phyloP scores from a whole-genome alignment of 805 yeast genomes.

The Metschnikowia cerradonensis region DNA sequence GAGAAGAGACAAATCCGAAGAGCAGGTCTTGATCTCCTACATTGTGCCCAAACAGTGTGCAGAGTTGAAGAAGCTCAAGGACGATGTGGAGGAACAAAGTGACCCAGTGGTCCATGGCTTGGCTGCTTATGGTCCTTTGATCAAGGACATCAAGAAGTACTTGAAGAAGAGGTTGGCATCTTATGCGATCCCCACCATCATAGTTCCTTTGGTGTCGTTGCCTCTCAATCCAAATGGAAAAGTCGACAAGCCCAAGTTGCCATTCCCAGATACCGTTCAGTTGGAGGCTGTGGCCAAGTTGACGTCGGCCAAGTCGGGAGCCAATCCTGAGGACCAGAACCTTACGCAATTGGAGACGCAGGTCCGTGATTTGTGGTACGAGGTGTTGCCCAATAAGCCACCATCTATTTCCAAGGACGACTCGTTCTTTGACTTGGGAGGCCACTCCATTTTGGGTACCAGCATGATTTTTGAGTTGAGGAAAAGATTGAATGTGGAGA shows the following conservation, averaged over 20 bases:
- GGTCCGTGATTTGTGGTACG: constrained; percentile 80
- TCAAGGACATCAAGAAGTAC: constrained; percentile 70
- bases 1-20: constrained; percentile 86
- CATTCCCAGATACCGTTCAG: constrained; percentile 90
- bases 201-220: constrained; percentile 79
- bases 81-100: constrained; percentile 39
- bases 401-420: constrained; percentile 72
- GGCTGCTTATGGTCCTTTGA: constrained; percentile 67
- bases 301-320: constrained; percentile 37
- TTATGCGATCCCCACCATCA: constrained; percentile 88
- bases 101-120: constrained; percentile 78
- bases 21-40: constrained; percentile 85
- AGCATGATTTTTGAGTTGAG: constrained; percentile 93
- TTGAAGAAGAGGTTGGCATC: constrained; percentile 86
- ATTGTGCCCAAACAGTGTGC: constrained; percentile 69
- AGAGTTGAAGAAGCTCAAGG: constrained; percentile 47
- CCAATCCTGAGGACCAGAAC: constrained; percentile 38
- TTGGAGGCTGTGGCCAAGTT: constrained; percentile 64
- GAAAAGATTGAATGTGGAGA: constrained; percentile 68
- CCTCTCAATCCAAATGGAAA: constrained; percentile 98
- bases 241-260: constrained; percentile 94
- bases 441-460: constrained; percentile 95
- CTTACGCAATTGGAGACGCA: constrained; percentile 63
- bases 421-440: constrained; percentile 95
- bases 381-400: constrained; percentile 80